Percentiles rank a stretch among this genome's conserved stretches.
Conservation (phyloP, 352 stramenopile species). For the Phytophthora megakarya region DNA sequence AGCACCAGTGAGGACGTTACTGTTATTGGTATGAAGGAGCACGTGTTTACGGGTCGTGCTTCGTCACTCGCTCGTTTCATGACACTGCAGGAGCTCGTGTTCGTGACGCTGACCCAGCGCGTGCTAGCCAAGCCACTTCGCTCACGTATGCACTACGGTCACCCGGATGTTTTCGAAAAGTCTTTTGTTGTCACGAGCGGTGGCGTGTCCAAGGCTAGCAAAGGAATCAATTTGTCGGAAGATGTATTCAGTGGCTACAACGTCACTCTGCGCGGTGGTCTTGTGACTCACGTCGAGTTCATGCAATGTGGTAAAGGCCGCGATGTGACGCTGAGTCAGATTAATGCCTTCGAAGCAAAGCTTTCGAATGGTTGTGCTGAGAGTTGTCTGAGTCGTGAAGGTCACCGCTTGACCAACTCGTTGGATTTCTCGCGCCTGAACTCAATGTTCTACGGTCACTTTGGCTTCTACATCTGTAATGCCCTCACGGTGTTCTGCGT, state of each 20-base stretch:
- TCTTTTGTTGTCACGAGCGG: slow-evolving; percentile 84
- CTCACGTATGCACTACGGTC: slow-evolving; percentile 86
- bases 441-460: slow-evolving; percentile 90
- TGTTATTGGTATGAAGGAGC: slow-evolving; percentile 90
- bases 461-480: slow-evolving; percentile 91
- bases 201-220: slow-evolving; percentile 86
- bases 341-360: slow-evolving; percentile 90
- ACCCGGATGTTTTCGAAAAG: slow-evolving; percentile 90
- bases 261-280: slow-evolving; percentile 74
- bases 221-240: slow-evolving; percentile 89
- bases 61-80: slow-evolving; percentile 89
- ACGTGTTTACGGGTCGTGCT: slow-evolving; percentile 86
- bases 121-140: slow-evolving; percentile 80
- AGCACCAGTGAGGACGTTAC: slow-evolving; percentile 68
- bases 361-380: slow-evolving; percentile 86
- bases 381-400: slow-evolving; percentile 81
- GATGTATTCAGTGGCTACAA: slow-evolving; percentile 92
- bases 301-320: slow-evolving; percentile 90
- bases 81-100: slow-evolving; percentile 88
- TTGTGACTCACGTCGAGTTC: slow-evolving; percentile 87
- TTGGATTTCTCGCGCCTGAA: slow-evolving; percentile 89
- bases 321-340: slow-evolving; percentile 88
- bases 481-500: slow-evolving; percentile 86
- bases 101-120: slow-evolving; percentile 86
- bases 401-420: slow-evolving; percentile 73